Base-by-base conservation (phyloP, 768 basidiomycete species). In the Xerocomus spinulosus region DNA sequence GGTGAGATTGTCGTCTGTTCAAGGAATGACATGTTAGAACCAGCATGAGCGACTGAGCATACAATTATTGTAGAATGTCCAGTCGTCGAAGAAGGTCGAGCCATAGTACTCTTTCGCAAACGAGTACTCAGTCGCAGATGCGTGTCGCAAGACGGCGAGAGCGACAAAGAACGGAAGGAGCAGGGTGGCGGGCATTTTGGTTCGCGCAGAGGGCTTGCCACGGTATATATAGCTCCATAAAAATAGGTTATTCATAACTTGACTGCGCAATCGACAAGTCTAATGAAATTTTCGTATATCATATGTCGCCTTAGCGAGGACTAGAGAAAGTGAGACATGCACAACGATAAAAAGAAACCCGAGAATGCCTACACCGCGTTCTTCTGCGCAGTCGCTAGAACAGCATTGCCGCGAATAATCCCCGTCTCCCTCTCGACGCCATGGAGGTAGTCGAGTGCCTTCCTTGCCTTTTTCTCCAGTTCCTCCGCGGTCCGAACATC, bases 401-500 rank as follows among this genome's bases (percentile, higher is more conserved):
- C 47, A 48, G 59, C 55, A 36, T 60, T 51, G 30, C 51, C 53
- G 29, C 74, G 66, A 39, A 75, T 66, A 30, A 59, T 61, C 33
- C 60, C 67, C 8, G 83, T 73, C 50, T 79, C 73, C 44, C 70
- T 68, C 50, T 66, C 71, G 37, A 77, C 69, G 34, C 74, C 72
- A 4, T 60, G 70, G 69, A 97, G 88, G 76, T 79, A 89, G 51
- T 79, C 77, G 42, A 85, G 72, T 32, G 96, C 95, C 56, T 71
- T 80, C 54, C 59, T 57, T 20, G 91, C 83, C 66, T 75, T 77
- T 70, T 68, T 80, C 73, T 88, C 87, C 42, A 76, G 73, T 60
- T 86, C 85, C 70, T 93, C 91, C 37, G 83, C 82, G 41, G 72
- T 74, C 58, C 75, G 76, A 14, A 95, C 92, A 61, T 94, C 91